Evolutionary conservation across 169 alveolate genomes (phyloP), one percentile per base, ranked within the genome.

Genomic region (Plasmodium berghei): DNA sequence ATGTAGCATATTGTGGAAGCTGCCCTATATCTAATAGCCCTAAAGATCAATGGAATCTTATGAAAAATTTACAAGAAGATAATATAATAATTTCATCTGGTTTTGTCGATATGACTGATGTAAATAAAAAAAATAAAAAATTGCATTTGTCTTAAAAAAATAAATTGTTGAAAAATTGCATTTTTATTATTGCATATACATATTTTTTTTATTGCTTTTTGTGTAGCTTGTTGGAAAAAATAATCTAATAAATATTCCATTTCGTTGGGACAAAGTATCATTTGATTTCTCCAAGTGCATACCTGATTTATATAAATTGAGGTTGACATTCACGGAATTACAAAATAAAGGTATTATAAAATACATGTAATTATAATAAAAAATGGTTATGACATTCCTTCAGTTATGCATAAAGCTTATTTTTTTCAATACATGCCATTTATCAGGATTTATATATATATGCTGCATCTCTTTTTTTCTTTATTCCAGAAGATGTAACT

Each of bases 221-320:
- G 20, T 83, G 22, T 62, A 83, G 90, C 56, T 83, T 16, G 4
- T 9, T 40, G 70, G 62, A 48, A 71, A 83, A 48, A 83, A 83
- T 34, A 67, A 71, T 62, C 1, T 46, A 59, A 46, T 52, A 83
- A 71, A 49, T 45, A 34, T 69, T 28, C 67, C 85, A 18, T 83
- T 83, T 42, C 9, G 12, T n/a, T 83, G 90, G 90, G 72, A 52
- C 46, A 83, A 83, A 56, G 58, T 63, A 24, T n/a, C 34, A 49
- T 83, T 83, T 16, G 85, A 83, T 54, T 83, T 83, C 64, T 69
- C 80, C 40, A 83, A 83, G 61, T 83, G 90, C 18, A 12, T 83
- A 26, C 90, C 90, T 66, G 85, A 83, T 34, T 16, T 83, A 22
- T 54, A 56, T 42, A 83, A 67, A 62, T 67, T 67, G 28, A 52